Evolutionary conservation across 2,329 filamentous ascomycete species (phyloP), one percentile per base, ranked within the genome.

Genomic region (Orbilia javanica): DNA sequence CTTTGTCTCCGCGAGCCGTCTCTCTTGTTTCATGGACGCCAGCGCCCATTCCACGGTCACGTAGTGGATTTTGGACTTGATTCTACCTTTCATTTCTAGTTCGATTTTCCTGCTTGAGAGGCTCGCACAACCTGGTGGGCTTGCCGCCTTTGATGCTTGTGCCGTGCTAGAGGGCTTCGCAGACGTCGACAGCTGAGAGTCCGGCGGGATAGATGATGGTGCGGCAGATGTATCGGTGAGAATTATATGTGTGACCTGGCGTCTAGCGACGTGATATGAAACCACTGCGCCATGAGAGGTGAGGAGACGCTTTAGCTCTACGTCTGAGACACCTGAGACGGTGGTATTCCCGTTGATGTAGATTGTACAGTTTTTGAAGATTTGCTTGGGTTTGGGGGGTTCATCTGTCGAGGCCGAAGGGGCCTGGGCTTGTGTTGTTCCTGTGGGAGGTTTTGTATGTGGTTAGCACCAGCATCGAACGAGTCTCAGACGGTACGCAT

Each of bases 281-380:
- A 93, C 86, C 48, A 85, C 86, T 0, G 90, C 95, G 20, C 94
- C 95, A 82, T 97, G 89, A 71, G 90, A 87, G 4, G 88, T 89
- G 42, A 97, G 87, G 15, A 96, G 84, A 69, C 90, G 90, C 86
- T 96, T 96, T 72, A 97, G 88, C 83, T 89, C 92, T 85, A 97
- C 92, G 84, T 97, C 94, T 13, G 93, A 96, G 79, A 97, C 88
- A 25, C 89, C 84, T 0, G 94, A 94, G 76, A 90, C 88, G 1
- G 93, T 97, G 80, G 92, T 94, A 18, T 78, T 78, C 78, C 94
- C 94, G 84, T 97, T 97, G 84, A 97, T 88, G 85, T 95, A 96
- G 81, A 97, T 88, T 64, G 89, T 90, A 22, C 94, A 87, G 15
- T 90, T 89, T 52, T 88, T 85, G 83, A 97, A 94, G 66, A 96